Evolutionary conservation across 495 filamentous ascomycete species (phyloP), one percentile per base, ranked within the genome.

Genomic region (Coniosporium apollinis): DNA sequence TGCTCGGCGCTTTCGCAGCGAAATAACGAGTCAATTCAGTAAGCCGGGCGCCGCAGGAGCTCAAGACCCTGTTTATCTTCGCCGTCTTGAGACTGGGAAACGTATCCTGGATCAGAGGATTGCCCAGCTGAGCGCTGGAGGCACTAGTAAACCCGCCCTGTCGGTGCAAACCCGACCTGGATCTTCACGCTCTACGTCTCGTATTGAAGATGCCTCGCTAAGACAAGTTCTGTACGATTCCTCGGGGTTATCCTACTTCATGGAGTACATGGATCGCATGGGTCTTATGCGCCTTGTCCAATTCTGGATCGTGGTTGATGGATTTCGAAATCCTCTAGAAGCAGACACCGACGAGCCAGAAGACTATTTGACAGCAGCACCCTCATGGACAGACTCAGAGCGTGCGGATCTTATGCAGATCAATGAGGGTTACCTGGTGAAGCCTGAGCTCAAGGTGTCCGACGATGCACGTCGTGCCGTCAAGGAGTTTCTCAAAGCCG

Each of bases 191-290:
- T 13, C 36, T 14, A 17, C 54, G 3, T 74, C 82, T 11, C 64
- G 64, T 26, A 49, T 78, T 16, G 74, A 81, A 38, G 77, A 76
- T 44, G 71, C 76, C 6, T 74, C 82, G 0, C 62, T 96, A 3
- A 69, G 70, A 20, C 82, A 96, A 18, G 59, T 96, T 15, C 66
- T 99, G 38, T 78, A 85, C 42, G 80, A 89, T 54, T 72, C 87
- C 6, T 75, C 87, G 1, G 86, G 84, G 4, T 62, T 96, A 11
- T 94, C 86, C 8, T 99, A 93, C 51, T 94, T 96, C 52, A 99
- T 96, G 91, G 91, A 99, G 49, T 94, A 84, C 52, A 94, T 96
- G 91, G 91, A 99, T 54, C 79, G 87, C 19, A 76, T 82, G 49
- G 62, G 70, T 19, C 65, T 91, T 4, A 85, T 94, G 74, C 67